phyloP scores from a whole-genome alignment of 2,329 filamentous ascomycete species.

The Byssoonygena ceratinophila region DNA sequence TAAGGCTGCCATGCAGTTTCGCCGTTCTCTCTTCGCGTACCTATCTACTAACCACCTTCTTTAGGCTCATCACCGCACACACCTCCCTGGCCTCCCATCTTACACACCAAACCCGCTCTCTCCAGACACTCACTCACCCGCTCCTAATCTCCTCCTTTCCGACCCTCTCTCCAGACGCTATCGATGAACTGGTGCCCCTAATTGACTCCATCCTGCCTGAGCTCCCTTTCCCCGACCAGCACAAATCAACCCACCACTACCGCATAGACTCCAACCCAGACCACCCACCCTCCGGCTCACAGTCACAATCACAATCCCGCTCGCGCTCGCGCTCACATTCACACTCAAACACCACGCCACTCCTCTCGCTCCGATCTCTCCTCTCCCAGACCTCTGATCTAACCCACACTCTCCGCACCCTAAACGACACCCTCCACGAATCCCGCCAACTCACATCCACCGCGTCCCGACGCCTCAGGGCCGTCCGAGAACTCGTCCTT shows the following conservation, averaged over 20 bases:
- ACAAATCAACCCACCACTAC: slow-evolving; percentile 20
- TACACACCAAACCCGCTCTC: slow-evolving; percentile 49
- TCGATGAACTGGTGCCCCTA: slow-evolving; percentile 49
- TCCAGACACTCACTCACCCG: slow-evolving; percentile 49
- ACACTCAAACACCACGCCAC: slow-evolving; percentile 34
- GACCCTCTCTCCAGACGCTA: slow-evolving; percentile 42
- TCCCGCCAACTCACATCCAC: slow-evolving; percentile 76
- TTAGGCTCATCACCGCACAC: slow-evolving; percentile 48
- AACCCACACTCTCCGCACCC: slow-evolving; percentile 67
- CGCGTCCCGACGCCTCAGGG: slow-evolving; percentile 67
- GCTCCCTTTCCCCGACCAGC: slow-evolving; percentile 39
- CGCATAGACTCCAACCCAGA: slow-evolving; percentile 18
- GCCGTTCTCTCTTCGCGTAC: background rate
- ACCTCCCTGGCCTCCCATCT: slow-evolving; percentile 50
- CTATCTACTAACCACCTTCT: slow-evolving; percentile 7
- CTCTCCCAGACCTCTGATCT: slow-evolving; percentile 62
- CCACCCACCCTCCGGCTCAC: slow-evolving; percentile 11
- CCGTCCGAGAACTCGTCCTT: slow-evolving; percentile 71
- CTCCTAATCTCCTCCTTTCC: slow-evolving; percentile 49
- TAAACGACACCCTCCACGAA: slow-evolving; percentile 91
- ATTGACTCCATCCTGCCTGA: slow-evolving; percentile 45
- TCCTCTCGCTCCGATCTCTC: slow-evolving; percentile 57
- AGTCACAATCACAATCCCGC: slow-evolving; percentile 16
- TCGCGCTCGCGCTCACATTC: slow-evolving; percentile 10
- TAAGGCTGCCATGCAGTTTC: slow-evolving; percentile 23